These are phyloP conservation scores for Plasmodium coatneyi DNA, from an alignment of 169 alveolate species.

Conservation along the genomic window DNA sequence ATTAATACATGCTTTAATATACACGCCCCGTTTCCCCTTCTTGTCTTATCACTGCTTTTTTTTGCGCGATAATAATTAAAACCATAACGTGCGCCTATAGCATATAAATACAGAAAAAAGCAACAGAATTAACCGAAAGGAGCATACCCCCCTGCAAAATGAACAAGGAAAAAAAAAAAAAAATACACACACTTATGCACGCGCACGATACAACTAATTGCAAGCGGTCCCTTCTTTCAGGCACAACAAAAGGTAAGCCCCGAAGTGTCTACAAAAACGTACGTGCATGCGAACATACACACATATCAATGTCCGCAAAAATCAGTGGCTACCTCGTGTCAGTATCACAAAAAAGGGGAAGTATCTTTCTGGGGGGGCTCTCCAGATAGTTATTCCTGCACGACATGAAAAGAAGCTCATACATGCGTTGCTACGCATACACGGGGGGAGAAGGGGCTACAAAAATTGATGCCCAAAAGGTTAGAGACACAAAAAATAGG, in stretches of 20 bases:
- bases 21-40: background rate
- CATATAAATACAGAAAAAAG: background rate
- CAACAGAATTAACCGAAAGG: background rate
- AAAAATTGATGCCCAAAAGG: background rate
- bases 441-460: background rate
- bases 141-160: background rate
- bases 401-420: background rate
- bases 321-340: background rate
- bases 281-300: background rate
- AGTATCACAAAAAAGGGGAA: background rate
- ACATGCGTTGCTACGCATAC: background rate
- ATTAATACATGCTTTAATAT: background rate
- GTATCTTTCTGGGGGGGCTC: background rate
- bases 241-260: background rate
- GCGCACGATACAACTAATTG: background rate
- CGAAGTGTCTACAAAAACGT: background rate
- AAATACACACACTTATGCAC: background rate
- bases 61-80: background rate
- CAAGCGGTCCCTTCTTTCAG: background rate
- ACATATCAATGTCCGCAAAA: background rate
- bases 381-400: background rate
- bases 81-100: background rate
- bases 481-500: background rate
- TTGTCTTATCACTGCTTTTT: background rate
- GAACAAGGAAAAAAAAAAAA: background rate